Percentiles rank a stretch among this genome's conserved stretches.
Evolutionary conservation across 2,329 filamentous ascomycete species (phyloP).

Genomic region (Cordyceps cateniannulata): DNA sequence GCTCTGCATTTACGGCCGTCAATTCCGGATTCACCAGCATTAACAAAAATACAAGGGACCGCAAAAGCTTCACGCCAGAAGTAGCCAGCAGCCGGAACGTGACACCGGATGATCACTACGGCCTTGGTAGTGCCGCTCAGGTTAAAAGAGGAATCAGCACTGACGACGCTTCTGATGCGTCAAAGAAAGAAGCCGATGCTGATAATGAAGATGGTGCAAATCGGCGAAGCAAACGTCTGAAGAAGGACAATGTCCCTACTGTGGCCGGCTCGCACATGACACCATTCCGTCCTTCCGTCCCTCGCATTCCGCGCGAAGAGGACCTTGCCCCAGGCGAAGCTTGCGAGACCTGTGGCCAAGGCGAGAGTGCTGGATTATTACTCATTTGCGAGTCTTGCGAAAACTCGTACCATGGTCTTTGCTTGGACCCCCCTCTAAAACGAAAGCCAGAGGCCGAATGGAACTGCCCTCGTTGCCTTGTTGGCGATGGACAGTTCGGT

Average conservation of each 20-base stretch:
- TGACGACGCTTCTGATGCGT: constrained; percentile 41
- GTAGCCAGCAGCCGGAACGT: constrained; percentile 56
- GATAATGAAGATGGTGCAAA: constrained; percentile 60
- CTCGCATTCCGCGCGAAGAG: constrained; percentile 55
- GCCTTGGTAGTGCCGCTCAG: constrained; percentile 47
- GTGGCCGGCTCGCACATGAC: constrained; percentile 97
- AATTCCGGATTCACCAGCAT: constrained; percentile 61
- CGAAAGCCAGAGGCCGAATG: constrained; percentile 78
- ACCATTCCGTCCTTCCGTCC: constrained; percentile 76
- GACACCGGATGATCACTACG: constrained; percentile 50
- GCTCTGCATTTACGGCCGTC: constrained; percentile 42
- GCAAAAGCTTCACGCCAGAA: constrained; percentile 56
- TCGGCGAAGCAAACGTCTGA: constrained; percentile 85
- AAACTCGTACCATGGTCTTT: constrained; percentile 76
- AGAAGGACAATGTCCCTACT: constrained; percentile 73
- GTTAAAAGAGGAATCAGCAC: constrained; percentile 73
- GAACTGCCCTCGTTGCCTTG: constrained; percentile 92
- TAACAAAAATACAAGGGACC: constrained; percentile 43
- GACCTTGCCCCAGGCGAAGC: constrained; percentile 46
- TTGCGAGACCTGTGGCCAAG: constrained; percentile 81
- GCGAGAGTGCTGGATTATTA: constrained; percentile 64
- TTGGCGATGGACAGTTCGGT: constrained; percentile 93
- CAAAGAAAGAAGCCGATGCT: constrained; percentile 39
- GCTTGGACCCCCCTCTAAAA: constrained; percentile 79
- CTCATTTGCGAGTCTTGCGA: constrained; percentile 90